These are phyloP conservation scores for Colletotrichum lupini DNA, from an alignment of 2,329 filamentous ascomycete species.

Conservation along the genomic window DNA sequence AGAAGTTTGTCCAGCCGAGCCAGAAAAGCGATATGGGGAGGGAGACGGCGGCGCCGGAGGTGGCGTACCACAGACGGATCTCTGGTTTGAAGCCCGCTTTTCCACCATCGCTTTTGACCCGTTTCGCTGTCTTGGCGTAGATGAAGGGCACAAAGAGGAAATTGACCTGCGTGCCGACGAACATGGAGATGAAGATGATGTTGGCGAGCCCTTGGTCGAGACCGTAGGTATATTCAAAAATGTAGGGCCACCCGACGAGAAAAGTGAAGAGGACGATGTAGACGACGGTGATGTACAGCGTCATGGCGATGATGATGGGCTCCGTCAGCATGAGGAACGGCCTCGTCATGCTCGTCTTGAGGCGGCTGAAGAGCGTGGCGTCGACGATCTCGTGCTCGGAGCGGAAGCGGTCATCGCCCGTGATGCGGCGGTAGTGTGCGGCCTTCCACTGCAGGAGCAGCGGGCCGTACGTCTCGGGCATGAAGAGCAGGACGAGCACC, in stretches of 20 bases:
- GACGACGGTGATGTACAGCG: constrained; percentile 61
- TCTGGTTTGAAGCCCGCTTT: constrained; percentile 49
- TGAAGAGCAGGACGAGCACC: constrained; percentile 65
- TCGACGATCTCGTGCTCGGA: constrained; percentile 71
- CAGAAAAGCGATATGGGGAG: constrained; percentile 60
- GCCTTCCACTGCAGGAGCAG: constrained; percentile 71
- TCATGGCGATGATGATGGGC: constrained; percentile 54
- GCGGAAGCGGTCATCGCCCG: constrained; percentile 69
- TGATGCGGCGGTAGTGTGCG: constrained; percentile 66
- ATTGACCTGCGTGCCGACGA: constrained; percentile 51
- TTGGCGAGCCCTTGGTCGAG: constrained; percentile 54
- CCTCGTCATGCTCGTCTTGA: constrained; percentile 56
- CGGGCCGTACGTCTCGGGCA: constrained; percentile 73
- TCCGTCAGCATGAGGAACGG: constrained; percentile 53
- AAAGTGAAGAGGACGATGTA: constrained; percentile 67
- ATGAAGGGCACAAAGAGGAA: constrained; percentile 47
- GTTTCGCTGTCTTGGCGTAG: constrained; percentile 41
- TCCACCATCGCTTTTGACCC: constrained; percentile 25
- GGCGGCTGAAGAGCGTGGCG: constrained; percentile 62
- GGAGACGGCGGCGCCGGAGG: constrained; percentile 51
- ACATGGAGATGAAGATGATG: constrained; percentile 56
- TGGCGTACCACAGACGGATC: constrained; percentile 54
- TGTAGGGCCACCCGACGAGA: constrained; percentile 60
- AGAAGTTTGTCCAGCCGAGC: constrained; percentile 60
- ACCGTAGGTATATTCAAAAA: constrained; percentile 57